phyloP scores from a whole-genome alignment of 1,284 basidiomycete species.

The Tetrapyrgos nigripes region DNA sequence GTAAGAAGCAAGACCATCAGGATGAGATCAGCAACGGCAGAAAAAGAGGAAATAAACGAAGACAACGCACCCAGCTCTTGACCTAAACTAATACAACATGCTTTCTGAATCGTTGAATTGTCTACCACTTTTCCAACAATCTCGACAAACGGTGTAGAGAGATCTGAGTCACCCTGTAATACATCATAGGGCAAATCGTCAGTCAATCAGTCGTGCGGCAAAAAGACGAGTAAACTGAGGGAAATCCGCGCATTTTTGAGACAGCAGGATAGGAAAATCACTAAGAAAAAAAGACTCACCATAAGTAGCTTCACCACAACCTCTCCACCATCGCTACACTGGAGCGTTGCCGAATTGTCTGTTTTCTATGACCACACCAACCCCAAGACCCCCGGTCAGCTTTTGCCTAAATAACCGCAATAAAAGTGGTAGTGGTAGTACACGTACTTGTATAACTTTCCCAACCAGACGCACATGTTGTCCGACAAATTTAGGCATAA shows the following conservation, averaged over 20 bases:
- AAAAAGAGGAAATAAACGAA: not conserved
- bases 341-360: conserved; percentile 64
- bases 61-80: conserved; percentile 65
- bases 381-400: conserved; percentile 5
- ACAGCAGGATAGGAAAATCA: not conserved
- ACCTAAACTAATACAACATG: conserved; percentile 69
- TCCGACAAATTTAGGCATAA: conserved; percentile 58
- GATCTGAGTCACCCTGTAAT: not conserved
- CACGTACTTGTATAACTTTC: conserved; percentile 68
- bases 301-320: conserved; percentile 59
- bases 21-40: not conserved
- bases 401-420: not conserved
- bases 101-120: conserved; percentile 66
- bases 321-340: conserved; percentile 77
- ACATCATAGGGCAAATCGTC: not conserved
- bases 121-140: conserved; percentile 75
- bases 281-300: conserved; percentile 44
- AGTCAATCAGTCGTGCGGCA: conserved; percentile 5
- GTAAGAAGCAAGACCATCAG: not conserved
- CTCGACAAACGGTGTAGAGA: conserved; percentile 62
- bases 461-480: conserved; percentile 76
- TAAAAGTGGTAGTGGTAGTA: not conserved
- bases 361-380: conserved; percentile 47
- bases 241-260: too few relatives aligned
- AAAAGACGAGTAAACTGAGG: too few relatives aligned